Base-by-base conservation (phyloP, 306 rosid species). In the Cicer yamashitae region DNA sequence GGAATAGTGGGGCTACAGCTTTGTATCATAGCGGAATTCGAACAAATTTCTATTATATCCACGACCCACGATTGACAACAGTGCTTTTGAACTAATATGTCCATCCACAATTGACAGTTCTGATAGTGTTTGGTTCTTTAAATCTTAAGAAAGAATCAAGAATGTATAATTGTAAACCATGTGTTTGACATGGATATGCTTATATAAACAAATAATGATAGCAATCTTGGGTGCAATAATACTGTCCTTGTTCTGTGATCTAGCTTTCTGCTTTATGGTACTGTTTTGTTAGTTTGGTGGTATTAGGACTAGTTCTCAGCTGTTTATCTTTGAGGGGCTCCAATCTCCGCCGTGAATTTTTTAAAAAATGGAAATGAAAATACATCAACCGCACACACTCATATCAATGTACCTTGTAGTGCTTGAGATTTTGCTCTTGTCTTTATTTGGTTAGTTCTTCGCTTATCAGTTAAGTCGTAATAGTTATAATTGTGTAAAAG, bases 251-350 rank as follows among this genome's bases (percentile, higher is more conserved):
- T 43, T 51, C 56, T 39, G 50, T 10, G 10, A 73, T 72, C 61
- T 59, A 34, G 44, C 34, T 53, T 68, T 48, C 57, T 67, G 64
- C 74, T 59, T 56, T 71, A 11, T 77, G 43, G 9, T 65, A 67
- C 51, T 58, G 18, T 47, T 73, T 50, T 7, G 44, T 11, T 30
- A 30, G 39, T 82, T 61, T 72, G 18, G 52, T 58, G 70, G 69
- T 54, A 30, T 46, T 40, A 62, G 66, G 58, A 78, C 40, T 53
- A 37, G 70, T 43, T 52, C 34, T 9, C 61, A 40, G 56, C n/a
- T 13, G n/a, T 47, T 47, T 47, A 12, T 10, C 50, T 45, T 1
- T 9, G 6, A 7, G 22, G 48, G 47, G 47, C 25, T 62, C 37
- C 14, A 15, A 38, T 62, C 22, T 39, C 68, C 40, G 2, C 41